Base-by-base conservation (phyloP, 768 basidiomycete species). In the Albatrellus ellisii region DNA sequence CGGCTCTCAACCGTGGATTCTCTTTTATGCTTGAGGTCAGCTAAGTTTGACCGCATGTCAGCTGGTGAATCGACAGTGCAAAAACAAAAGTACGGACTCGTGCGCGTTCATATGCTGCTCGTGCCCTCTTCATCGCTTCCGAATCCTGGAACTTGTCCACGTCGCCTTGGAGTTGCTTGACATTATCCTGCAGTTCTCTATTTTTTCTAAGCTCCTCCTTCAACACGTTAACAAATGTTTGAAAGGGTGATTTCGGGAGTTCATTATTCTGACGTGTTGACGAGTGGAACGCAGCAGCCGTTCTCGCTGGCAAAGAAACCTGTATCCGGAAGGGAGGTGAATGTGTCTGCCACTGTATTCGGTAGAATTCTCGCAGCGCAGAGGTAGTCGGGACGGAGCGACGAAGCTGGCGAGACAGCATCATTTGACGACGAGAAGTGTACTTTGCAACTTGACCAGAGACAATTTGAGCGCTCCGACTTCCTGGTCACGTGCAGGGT, bases 61-160 rank as follows among this genome's bases (percentile, higher is more conserved):
- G 39, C 36, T 21, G 5, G 24, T 21, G 14, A n/a, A 9, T 6
- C 22, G 21, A 4, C 14, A 11, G 26, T 40, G 10, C 21, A 39
- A 10, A 39, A 12, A 6, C 12, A 17, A 11, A 5, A 26, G n/a
- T 6, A 71, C 77, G 47, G 56, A 97, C 92, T 63, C 94, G 73
- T 6, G 94, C 90, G 46, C 83, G 76, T 65, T 98, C 94, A 63
- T 98, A 98, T 45, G 87, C 78, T 39, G 86, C 90, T 57, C 73
- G 75, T 2, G 91, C 91, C 53, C 72, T 73, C 66, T 87, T 89
- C 89, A 99, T 81, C 11, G 91, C 83, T 57, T 94, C 90, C 41
- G 88, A 90, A 59, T 97, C 95, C 67, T 97, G 92, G 37, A 97
- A 63, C 64, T 95, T 95, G 64, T 89, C 87, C 27, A 95, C 94